phyloP scores from a whole-genome alignment of 1,139 yeast genomes.

The Kodamaea anthophila region DNA sequence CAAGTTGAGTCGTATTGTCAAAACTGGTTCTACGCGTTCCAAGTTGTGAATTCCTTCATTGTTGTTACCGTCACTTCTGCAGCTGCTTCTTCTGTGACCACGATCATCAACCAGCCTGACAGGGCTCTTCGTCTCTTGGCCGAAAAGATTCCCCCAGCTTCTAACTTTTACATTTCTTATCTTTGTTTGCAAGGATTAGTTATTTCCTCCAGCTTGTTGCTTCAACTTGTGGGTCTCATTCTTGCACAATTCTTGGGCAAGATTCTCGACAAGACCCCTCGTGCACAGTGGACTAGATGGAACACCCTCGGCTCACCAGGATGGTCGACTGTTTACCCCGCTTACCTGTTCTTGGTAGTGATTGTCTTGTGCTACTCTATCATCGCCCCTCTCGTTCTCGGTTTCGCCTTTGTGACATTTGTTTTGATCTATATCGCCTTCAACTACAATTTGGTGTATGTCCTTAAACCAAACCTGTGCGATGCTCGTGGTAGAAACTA shows the following conservation, averaged over 20 bases:
- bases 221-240: slow-evolving; percentile 39
- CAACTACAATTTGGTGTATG: slow-evolving; percentile 51
- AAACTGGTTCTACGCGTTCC: slow-evolving; percentile 82
- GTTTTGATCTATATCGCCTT: slow-evolving; percentile 52
- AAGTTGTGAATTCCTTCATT: slow-evolving; percentile 77
- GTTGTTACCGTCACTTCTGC: slow-evolving; percentile 80
- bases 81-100: slow-evolving; percentile 61
- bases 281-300: slow-evolving; percentile 44
- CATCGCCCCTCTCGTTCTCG: slow-evolving; percentile 43
- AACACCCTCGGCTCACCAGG: slow-evolving; percentile 38
- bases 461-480: slow-evolving; percentile 43
- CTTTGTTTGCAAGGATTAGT: slow-evolving; percentile 41
- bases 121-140: slow-evolving; percentile 54
- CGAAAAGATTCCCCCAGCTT: slow-evolving; percentile 58
- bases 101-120: slow-evolving; percentile 45
- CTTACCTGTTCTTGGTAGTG: slow-evolving; percentile 32
- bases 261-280: slow-evolving; percentile 36
- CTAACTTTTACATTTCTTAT: slow-evolving; percentile 63
- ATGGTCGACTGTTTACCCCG: slow-evolving; percentile 37
- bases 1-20: slow-evolving; percentile 78
- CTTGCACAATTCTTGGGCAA: slow-evolving; percentile 42
- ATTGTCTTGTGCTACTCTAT: slow-evolving; percentile 37
- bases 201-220: slow-evolving; percentile 31
- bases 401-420: slow-evolving; percentile 42
- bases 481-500: slow-evolving; percentile 65